Evolutionary conservation across 768 basidiomycete genomes (phyloP).

Genomic region (Boletus rubropictus): DNA sequence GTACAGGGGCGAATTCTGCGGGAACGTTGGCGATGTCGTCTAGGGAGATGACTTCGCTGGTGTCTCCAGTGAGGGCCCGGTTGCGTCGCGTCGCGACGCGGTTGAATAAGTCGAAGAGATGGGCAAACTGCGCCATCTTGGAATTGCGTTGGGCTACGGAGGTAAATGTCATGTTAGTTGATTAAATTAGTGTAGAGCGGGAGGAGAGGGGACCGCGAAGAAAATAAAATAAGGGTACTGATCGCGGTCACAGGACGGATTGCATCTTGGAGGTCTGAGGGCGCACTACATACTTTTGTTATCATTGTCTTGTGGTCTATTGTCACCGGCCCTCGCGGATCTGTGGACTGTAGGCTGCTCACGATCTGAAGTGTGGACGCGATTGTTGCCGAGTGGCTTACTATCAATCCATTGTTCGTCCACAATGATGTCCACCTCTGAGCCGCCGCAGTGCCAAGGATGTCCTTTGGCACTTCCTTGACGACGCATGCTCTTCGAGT

Average conservation of each 20-base stretch:
- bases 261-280: background rate
- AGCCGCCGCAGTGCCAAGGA: background rate
- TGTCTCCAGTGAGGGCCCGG: constrained; percentile 19
- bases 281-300: constrained; percentile 16
- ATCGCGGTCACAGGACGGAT: background rate
- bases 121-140: constrained; percentile 48
- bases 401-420: constrained; percentile 11
- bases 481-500: background rate
- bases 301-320: constrained; percentile 12
- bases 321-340: no score
- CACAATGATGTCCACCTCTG: constrained; percentile 4
- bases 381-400: constrained; percentile 20
- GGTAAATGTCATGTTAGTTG: constrained; percentile 17
- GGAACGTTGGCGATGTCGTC: constrained; percentile 30
- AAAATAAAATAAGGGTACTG: background rate
- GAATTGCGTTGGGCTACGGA: constrained; percentile 25
- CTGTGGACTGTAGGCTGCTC: no score
- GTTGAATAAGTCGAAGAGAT: constrained; percentile 50
- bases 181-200: constrained; percentile 3
- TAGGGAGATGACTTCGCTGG: constrained; percentile 19
- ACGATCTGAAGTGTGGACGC: constrained; percentile 7
- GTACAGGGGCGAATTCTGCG: constrained; percentile 26
- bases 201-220: background rate
- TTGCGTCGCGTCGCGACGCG: constrained; percentile 43
- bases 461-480: background rate